These are phyloP conservation scores for Fusarium guadeloupense DNA, from an alignment of 2,329 filamentous ascomycete genomes.

Conservation along the genomic window DNA sequence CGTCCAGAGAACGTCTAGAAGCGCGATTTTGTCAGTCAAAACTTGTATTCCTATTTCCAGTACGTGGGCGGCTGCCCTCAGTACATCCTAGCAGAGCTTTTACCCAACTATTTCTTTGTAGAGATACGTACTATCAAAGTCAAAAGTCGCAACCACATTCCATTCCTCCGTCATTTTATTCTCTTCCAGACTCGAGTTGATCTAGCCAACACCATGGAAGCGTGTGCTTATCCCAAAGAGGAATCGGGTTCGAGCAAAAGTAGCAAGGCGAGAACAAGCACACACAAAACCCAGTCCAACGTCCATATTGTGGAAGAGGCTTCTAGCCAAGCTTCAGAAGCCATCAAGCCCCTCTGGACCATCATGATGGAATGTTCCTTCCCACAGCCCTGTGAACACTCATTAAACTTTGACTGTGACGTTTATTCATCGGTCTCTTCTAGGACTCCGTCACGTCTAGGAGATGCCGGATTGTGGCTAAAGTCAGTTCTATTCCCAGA, in stretches of 20 bases:
- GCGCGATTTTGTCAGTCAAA: neutral
- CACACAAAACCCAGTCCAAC: neutral
- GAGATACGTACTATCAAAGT: neutral
- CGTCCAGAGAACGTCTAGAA: slow-evolving; percentile 26
- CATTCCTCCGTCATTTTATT: neutral
- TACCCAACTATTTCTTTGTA: neutral
- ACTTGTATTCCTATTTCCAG: too few species aligned
- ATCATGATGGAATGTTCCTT: slow-evolving; percentile 4
- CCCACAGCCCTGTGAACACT: neutral
- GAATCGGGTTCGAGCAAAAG: neutral
- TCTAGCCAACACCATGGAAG: neutral
- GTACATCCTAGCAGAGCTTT: neutral
- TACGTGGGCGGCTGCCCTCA: slow-evolving; percentile 6
- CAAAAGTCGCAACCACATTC: slow-evolving; percentile 23
- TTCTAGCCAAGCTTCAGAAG: slow-evolving; percentile 16
- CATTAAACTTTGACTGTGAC: slow-evolving; percentile 3
- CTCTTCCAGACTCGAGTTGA: too few species aligned
- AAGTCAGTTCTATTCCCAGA: slow-evolving; percentile 15
- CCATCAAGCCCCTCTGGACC: neutral
- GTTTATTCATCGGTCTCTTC: neutral
- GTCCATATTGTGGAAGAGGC: slow-evolving; percentile 1
- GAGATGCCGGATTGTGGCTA: slow-evolving; percentile 19
- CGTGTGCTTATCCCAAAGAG: neutral
- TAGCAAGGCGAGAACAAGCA: too few species aligned
- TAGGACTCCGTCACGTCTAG: neutral